A percentile compares a stretch with the other conserved stretches of the same genome.
Evolutionary conservation across 2,329 filamentous ascomycete genomes (phyloP).

Genomic region (Cytospora piceicola): DNA sequence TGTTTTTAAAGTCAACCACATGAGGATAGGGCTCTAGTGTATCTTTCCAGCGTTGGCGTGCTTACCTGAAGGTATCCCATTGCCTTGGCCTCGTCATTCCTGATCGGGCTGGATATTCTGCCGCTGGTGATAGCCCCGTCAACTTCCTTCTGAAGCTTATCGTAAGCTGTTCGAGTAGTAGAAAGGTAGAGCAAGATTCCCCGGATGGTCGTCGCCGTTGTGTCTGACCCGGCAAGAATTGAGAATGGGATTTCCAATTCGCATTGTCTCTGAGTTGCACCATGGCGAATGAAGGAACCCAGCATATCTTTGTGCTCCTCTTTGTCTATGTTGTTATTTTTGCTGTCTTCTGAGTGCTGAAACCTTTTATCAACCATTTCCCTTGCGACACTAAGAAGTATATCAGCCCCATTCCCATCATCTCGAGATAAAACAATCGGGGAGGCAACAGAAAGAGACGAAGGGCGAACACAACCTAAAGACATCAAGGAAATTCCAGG

Average conservation of each 20-base stretch:
- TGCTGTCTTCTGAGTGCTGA: constrained; percentile 32
- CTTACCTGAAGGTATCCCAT: constrained; percentile 44
- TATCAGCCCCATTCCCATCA: not conserved
- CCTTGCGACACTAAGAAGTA: constrained; percentile 27
- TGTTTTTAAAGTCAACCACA: not conserved
- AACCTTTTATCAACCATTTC: constrained; percentile 28
- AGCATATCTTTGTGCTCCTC: constrained; percentile 20
- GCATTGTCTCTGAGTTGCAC: not conserved
- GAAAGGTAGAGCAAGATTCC: constrained; percentile 51
- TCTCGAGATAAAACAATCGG: too few species aligned
- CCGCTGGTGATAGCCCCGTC: constrained; percentile 46
- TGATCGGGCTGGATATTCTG: constrained; percentile 40
- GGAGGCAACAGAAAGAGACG: too few species aligned
- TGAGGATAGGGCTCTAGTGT: not conserved
- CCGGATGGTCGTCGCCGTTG: constrained; percentile 53
- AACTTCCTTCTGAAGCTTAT: constrained; percentile 32
- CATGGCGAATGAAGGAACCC: constrained; percentile 1
- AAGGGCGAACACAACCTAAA: too few species aligned
- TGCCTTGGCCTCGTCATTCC: constrained; percentile 36
- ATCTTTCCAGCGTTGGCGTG: not conserved
- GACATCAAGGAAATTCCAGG: not conserved
- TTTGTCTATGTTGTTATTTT: too few species aligned
- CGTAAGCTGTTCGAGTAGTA: constrained; percentile 44
- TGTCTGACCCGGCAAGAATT: constrained; percentile 54
- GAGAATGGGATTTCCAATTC: not conserved